Evolutionary conservation across 164 flowering plant species (phyloP), one percentile per base, ranked within the genome.

Genomic region (Paratinospora sagittata): DNA sequence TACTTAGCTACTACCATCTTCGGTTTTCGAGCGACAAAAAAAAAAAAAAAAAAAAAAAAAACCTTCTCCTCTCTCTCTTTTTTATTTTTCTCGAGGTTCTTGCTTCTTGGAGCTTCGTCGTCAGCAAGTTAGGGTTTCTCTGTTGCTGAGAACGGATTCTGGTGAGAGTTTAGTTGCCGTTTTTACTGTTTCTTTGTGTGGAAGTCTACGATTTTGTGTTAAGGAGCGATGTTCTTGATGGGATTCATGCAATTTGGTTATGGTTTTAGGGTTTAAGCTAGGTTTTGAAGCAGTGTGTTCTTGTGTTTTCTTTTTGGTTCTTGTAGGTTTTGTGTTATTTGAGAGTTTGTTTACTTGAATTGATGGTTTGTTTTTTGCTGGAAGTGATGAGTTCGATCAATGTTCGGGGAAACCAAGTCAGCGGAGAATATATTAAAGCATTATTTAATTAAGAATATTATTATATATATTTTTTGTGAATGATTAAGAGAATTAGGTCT

Each of bases 91-190:
- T 65, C 34, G 33, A 23, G n/a, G n/a, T n/a, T n/a, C n/a, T 1
- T 68, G 6, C 2, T 0, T n/a, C 10, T 55, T 9, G 61, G 61
- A 55, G 61, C 24, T 16, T 55, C 61, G 61, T 19, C 61, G 47
- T 43, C 47, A 6, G 7, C 47, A 19, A 55, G 23, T 16, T 75
- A 75, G 77, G 73, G 77, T 75, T 75, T 70, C 49, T 49, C 30
- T 21, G 21, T 13, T 37, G 11, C 21, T 67, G 2, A 2, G 13
- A 63, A 4, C 39, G 34, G 27, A 58, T 27, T 12, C 24, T 70
- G 77, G 77, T 74, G 41, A 74, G 57, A 64, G 49, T 30, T 30
- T 27, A 24, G 8, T 16, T 27, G 9, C 37, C 14, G 0, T 66
- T 70, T 36, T 3, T 1, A 37, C 63, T 19, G 23, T 10, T 16